phyloP scores from a whole-genome alignment of 192 early-diverging fungal genomes.

The Mortierella antarctica region DNA sequence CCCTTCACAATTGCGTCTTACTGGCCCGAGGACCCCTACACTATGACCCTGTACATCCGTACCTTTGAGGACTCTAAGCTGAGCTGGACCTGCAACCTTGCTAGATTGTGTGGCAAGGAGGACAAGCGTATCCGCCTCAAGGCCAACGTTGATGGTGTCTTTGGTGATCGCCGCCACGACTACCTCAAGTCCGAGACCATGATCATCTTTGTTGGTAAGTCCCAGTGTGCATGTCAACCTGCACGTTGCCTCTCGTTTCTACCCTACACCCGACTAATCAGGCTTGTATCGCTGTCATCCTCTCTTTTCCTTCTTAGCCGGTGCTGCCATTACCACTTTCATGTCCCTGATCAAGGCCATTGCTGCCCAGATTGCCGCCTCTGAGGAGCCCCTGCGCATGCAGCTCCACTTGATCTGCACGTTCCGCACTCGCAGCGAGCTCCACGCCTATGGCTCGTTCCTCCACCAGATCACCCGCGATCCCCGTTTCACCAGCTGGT shows the following conservation, averaged over 20 bases:
- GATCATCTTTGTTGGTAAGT: slow-evolving; percentile 46
- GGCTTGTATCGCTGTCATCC: not conserved
- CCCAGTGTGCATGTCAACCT: not conserved
- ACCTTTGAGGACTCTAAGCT: slow-evolving; percentile 24
- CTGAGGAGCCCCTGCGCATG: slow-evolving; percentile 30
- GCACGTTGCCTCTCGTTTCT: not conserved
- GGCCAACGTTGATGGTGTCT: slow-evolving; percentile 42
- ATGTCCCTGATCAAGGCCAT: slow-evolving; percentile 48
- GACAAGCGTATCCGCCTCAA: slow-evolving; percentile 29
- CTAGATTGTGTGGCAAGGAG: slow-evolving; percentile 31
- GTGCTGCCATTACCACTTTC: slow-evolving; percentile 50
- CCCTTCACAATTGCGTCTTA: slow-evolving; percentile 47
- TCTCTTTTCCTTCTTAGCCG: slow-evolving; percentile 21
- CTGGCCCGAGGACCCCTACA: slow-evolving; percentile 43
- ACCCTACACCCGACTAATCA: not conserved
- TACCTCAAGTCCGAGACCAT: slow-evolving; percentile 48
- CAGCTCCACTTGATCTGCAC: slow-evolving; percentile 47
- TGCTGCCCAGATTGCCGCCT: slow-evolving; percentile 44
- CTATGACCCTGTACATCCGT: slow-evolving; percentile 36
- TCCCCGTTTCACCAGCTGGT: slow-evolving; percentile 43
- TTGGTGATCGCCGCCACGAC: slow-evolving; percentile 51
- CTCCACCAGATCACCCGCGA: slow-evolving; percentile 53
- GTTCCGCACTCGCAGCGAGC: slow-evolving; percentile 44
- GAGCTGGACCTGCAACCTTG: slow-evolving; percentile 39
- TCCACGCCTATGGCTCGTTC: slow-evolving; percentile 53